These are phyloP conservation scores for Mortierella hygrophila DNA, from an alignment of 192 early-diverging fungal genomes.

Conservation along the genomic window DNA sequence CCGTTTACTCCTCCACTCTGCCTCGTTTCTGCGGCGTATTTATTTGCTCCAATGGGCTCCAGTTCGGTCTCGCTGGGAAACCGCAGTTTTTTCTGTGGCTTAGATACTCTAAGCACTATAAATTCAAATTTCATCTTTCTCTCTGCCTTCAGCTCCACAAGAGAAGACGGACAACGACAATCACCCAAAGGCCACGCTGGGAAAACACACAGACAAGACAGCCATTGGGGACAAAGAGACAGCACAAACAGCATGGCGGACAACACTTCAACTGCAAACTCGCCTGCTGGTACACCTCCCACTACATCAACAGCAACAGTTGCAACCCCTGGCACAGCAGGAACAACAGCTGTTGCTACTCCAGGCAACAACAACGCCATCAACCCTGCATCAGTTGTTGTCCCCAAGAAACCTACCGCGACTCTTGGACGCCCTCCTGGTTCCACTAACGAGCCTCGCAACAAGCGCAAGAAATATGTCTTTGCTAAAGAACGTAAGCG, in stretches of 20 bases:
- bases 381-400: neutral
- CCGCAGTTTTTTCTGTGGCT: constrained; percentile 28
- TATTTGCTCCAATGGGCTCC: constrained; percentile 11
- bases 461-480: constrained; percentile 54
- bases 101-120: neutral
- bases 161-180: neutral
- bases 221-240: neutral
- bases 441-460: constrained; percentile 50
- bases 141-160: no score
- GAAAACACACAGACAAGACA: neutral
- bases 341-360: neutral
- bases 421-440: constrained; percentile 48
- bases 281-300: neutral
- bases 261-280: neutral
- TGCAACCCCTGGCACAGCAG: neutral
- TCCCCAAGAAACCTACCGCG: constrained; percentile 28
- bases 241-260: neutral
- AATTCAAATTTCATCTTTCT: neutral
- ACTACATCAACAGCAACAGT: neutral
- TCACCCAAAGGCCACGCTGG: neutral
- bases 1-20: neutral
- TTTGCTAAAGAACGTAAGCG: constrained; percentile 58
- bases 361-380: neutral
- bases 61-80: constrained; percentile 13
- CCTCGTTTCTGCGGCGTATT: neutral